Percentiles rank a stretch among this genome's conserved stretches.
phyloP scores from a whole-genome alignment of 2,329 filamentous ascomycete genomes.

The Acrodontium crateriforme region DNA sequence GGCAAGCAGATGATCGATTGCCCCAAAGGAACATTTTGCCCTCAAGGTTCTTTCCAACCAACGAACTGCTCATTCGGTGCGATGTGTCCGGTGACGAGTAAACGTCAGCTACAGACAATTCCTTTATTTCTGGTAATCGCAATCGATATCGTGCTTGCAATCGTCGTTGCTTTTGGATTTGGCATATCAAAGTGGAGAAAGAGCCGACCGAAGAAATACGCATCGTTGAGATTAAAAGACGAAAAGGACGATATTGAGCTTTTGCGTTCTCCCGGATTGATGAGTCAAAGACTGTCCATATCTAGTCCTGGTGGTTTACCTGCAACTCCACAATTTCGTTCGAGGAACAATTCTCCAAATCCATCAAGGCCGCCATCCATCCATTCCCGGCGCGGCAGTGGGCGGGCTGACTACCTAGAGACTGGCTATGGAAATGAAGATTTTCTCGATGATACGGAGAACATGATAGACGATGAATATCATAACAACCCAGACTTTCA shows the following conservation, averaged over 20 bases:
- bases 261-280: constrained; percentile 15
- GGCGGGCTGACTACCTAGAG: constrained; percentile 15
- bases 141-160: constrained; percentile 30
- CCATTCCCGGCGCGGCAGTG: constrained; percentile 11
- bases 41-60: constrained; percentile 34
- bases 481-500: constrained; percentile 28
- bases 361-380: constrained; percentile 3
- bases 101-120: constrained; percentile 30
- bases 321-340: too few relatives aligned
- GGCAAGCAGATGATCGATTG: constrained; percentile 29
- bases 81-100: constrained; percentile 32
- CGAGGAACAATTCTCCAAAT: neutral
- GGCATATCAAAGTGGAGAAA: constrained; percentile 25
- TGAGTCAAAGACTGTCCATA: constrained; percentile 3
- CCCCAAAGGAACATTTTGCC: constrained; percentile 38
- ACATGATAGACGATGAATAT: constrained; percentile 14
- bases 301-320: constrained; percentile 2
- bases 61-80: constrained; percentile 36
- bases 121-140: constrained; percentile 31
- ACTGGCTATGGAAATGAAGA: constrained; percentile 13
- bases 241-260: constrained; percentile 16
- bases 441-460: constrained; percentile 17
- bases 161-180: constrained; percentile 24
- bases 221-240: constrained; percentile 10
- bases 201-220: constrained; percentile 14